phyloP scores from a whole-genome alignment of 176 grass and related monocot species.

The Elymus sibiricus region DNA sequence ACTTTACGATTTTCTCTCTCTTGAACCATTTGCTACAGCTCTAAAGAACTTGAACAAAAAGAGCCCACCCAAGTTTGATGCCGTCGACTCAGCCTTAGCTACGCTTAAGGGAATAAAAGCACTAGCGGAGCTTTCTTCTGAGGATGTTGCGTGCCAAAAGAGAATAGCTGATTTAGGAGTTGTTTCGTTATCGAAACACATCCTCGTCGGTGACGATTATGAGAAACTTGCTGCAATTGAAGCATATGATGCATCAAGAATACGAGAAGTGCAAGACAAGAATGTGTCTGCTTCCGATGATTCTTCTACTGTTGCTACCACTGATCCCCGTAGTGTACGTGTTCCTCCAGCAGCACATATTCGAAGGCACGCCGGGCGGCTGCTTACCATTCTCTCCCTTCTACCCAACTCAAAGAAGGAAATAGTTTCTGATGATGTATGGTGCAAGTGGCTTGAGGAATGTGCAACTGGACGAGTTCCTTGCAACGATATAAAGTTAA shows the following conservation, averaged over 20 bases:
- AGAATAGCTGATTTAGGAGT: slow-evolving; percentile 80
- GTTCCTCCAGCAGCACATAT: slow-evolving; percentile 91
- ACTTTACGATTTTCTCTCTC: slow-evolving; percentile 75
- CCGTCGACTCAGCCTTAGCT: slow-evolving; percentile 89
- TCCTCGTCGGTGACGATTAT: slow-evolving; percentile 87
- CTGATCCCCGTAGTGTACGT: slow-evolving; percentile 72
- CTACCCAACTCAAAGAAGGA: slow-evolving; percentile 66
- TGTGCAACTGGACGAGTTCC: slow-evolving; percentile 66
- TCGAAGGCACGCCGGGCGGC: slow-evolving; percentile 77
- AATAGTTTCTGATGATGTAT: slow-evolving; percentile 70
- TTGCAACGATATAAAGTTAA: slow-evolving; percentile 83
- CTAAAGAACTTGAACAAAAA: slow-evolving; percentile 88
- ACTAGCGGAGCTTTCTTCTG: slow-evolving; percentile 87
- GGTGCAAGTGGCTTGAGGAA: slow-evolving; percentile 93
- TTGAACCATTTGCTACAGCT: slow-evolving; percentile 77
- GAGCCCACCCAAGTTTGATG: slow-evolving; percentile 81
- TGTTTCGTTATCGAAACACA: slow-evolving; percentile 69
- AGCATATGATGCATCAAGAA: slow-evolving; percentile 87
- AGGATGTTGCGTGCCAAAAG: slow-evolving; percentile 72
- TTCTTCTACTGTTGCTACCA: slow-evolving; percentile 44
- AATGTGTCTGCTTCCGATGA: slow-evolving; percentile 37
- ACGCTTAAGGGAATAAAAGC: slow-evolving; percentile 91
- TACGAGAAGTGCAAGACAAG: slow-evolving; percentile 60
- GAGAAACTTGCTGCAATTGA: slow-evolving; percentile 97
- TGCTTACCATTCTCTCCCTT: slow-evolving; percentile 88